A percentile compares a stretch with the other conserved stretches of the same genome.
phyloP scores from a whole-genome alignment of 164 flowering plant genomes.

The Magnolia officinalis region DNA sequence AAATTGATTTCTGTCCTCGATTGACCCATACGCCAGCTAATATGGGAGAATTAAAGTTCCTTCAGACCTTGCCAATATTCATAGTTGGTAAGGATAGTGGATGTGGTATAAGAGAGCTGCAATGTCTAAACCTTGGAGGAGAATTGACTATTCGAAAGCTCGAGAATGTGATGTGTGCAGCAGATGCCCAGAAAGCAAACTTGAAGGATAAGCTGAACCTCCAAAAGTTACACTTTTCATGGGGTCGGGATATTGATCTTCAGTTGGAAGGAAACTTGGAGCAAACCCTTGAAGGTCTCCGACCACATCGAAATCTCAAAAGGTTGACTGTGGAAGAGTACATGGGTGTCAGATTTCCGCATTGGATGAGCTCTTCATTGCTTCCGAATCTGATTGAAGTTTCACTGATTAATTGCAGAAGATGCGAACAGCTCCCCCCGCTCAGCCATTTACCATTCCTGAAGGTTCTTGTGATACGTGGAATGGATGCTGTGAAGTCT shows the following conservation, averaged over 20 bases:
- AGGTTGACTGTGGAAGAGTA: slow-evolving; percentile 15
- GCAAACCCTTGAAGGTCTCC: slow-evolving; percentile 10
- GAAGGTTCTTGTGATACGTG: not conserved
- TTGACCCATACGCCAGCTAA: not conserved
- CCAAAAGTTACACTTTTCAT: not conserved
- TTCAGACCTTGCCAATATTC: slow-evolving; percentile 4
- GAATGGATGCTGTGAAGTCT: not conserved
- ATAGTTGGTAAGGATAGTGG: not conserved
- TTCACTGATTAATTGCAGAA: slow-evolving; percentile 1
- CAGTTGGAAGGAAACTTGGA: not conserved
- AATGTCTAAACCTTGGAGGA: slow-evolving; percentile 5
- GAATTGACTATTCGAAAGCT: not conserved
- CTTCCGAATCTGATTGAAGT: slow-evolving; percentile 11
- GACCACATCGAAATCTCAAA: slow-evolving; percentile 22
- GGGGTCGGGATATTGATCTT: not conserved
- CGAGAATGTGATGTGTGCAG: not conserved
- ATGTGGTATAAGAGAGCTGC: not conserved
- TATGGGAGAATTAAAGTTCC: slow-evolving; percentile 1
- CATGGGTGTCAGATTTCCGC: slow-evolving; percentile 20
- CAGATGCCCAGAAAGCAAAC: slow-evolving; percentile 2
- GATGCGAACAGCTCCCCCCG: not conserved
- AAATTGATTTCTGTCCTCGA: too few relatives aligned
- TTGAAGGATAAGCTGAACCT: slow-evolving; percentile 5
- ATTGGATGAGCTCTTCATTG: slow-evolving; percentile 13
- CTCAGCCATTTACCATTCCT: not conserved